These are phyloP conservation scores for Leonotis leonurus DNA, from an alignment of 257 asterid genomes.

Conservation along the genomic window DNA sequence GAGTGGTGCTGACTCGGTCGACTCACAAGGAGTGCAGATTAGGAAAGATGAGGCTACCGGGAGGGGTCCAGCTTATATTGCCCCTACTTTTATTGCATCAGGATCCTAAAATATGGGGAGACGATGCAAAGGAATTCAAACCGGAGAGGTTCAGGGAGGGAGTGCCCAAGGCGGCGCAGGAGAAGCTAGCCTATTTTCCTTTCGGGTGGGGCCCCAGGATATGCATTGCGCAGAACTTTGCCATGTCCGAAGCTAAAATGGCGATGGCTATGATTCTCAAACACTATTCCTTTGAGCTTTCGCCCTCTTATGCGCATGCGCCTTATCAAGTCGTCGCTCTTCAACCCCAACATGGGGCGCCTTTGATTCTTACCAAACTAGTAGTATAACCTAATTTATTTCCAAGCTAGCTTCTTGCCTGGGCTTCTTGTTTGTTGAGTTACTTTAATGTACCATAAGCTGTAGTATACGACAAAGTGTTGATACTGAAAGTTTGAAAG, in stretches of 20 bases:
- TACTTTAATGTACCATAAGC: too few relatives aligned
- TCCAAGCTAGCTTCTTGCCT: too few relatives aligned
- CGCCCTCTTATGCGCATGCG: slow-evolving; percentile 29
- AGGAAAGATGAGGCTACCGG: not conserved
- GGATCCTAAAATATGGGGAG: not conserved
- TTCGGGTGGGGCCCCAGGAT: not conserved
- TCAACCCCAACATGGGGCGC: slow-evolving; percentile 31
- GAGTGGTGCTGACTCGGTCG: not conserved
- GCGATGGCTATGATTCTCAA: slow-evolving; percentile 9
- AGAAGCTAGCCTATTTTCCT: not conserved
- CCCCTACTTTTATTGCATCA: not conserved
- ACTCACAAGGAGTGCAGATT: not conserved
- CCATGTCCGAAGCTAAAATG: not conserved
- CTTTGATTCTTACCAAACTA: slow-evolving; percentile 10
- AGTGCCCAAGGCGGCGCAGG: not conserved
- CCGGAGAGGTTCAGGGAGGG: not conserved
- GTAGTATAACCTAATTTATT: too few relatives aligned
- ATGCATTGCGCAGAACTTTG: not conserved
- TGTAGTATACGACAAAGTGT: too few relatives aligned
- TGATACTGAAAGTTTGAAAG: too few relatives aligned
- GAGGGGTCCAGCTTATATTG: not conserved
- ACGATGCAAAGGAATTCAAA: not conserved
- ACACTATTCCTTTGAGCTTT: slow-evolving; percentile 16
- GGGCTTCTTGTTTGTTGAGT: too few relatives aligned
- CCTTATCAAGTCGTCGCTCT: slow-evolving; percentile 10